phyloP scores from a whole-genome alignment of 2,329 filamentous ascomycete species.

The Nemania sp. region DNA sequence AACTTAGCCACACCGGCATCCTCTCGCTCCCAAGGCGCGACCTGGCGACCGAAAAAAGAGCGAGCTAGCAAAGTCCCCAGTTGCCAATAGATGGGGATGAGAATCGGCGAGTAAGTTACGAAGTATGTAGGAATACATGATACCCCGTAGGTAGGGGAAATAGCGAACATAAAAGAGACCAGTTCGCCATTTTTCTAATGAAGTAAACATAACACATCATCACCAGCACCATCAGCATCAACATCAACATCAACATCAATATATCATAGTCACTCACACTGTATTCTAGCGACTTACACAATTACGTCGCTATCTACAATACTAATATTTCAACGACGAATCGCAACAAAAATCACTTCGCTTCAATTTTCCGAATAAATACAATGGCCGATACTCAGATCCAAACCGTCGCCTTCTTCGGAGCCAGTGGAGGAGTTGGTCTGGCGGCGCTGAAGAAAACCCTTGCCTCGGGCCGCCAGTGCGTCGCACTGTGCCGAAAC shows the following conservation, averaged over 20 bases:
- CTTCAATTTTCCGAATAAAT: not conserved
- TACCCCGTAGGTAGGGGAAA: not conserved
- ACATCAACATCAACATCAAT: not conserved
- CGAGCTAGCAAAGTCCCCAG: conserved; percentile 12
- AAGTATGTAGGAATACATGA: not conserved
- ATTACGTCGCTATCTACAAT: too few relatives aligned
- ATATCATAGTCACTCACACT: not conserved
- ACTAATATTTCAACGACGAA: too few relatives aligned
- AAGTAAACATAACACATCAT: not conserved
- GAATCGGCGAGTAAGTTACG: not conserved
- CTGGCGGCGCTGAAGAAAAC: conserved; percentile 60
- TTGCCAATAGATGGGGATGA: not conserved
- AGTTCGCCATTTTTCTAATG: not conserved
- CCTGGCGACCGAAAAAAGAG: conserved; percentile 31
- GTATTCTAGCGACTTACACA: not conserved
- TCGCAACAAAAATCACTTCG: too few relatives aligned
- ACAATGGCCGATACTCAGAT: conserved; percentile 17
- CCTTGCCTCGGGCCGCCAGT: conserved; percentile 60
- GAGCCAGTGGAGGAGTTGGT: conserved; percentile 64
- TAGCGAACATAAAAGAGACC: conserved; percentile 6
- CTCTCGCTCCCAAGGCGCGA: conserved; percentile 8
- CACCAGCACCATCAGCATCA: not conserved
- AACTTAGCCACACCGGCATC: conserved; percentile 16
- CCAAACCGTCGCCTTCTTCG: conserved; percentile 64
- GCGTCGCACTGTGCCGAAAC: conserved; percentile 63